Conservation (phyloP, 148 eudicot species). For the Rhododendron vialii region DNA sequence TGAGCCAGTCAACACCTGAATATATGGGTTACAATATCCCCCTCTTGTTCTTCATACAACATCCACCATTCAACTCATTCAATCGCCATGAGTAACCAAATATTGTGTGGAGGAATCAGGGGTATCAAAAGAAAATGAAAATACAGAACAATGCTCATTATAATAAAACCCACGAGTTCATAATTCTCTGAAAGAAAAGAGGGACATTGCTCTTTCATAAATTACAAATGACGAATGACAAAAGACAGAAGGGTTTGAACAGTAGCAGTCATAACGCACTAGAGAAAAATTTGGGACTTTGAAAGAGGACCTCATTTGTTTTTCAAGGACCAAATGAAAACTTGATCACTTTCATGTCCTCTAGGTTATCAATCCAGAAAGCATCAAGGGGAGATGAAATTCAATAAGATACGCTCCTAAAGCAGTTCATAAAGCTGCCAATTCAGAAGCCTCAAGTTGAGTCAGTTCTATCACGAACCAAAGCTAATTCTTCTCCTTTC, state of each 20-base stretch:
- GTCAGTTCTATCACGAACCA: too few relatives aligned
- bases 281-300: neutral
- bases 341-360: neutral
- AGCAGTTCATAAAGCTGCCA: too few relatives aligned
- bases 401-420: too few relatives aligned
- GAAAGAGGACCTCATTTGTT: neutral
- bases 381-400: neutral
- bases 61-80: neutral
- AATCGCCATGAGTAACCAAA: neutral
- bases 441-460: too few relatives aligned
- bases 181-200: neutral
- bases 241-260: neutral
- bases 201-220: neutral
- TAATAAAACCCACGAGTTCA: neutral
- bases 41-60: neutral
- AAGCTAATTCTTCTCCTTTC: too few relatives aligned
- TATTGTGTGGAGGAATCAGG: neutral
- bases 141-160: neutral
- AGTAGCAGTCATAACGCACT: neutral
- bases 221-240: neutral
- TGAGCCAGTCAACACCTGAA: neutral
- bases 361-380: neutral
- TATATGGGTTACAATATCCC: neutral
- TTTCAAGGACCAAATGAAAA: neutral
- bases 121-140: neutral